Conservation (phyloP, 23 red algal genomes). For the Chondrus crispus region DNA sequence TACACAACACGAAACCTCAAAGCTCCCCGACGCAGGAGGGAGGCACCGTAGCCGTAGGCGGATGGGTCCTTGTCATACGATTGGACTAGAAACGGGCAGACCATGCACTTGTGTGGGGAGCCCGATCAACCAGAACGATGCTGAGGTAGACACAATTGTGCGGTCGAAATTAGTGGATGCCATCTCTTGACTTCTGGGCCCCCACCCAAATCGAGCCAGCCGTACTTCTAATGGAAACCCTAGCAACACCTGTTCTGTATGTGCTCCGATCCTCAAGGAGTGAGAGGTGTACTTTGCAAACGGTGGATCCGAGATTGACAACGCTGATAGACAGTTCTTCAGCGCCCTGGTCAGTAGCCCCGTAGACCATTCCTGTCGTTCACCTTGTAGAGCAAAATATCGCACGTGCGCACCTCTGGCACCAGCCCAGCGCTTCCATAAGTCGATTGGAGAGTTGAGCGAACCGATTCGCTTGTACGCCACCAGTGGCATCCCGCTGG, state of each 20-base stretch:
- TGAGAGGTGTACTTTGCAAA: background rate
- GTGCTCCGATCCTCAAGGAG: background rate
- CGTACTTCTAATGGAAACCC: background rate
- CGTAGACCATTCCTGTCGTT: background rate
- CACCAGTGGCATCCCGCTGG: background rate
- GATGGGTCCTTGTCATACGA: background rate
- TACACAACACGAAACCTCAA: background rate
- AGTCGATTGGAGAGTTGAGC: background rate
- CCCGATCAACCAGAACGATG: background rate
- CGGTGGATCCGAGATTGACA: background rate
- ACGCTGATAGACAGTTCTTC: background rate
- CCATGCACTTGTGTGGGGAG: too few species aligned
- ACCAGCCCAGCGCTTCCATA: background rate
- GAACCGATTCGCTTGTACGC: background rate
- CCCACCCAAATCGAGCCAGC: background rate
- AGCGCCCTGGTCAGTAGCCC: background rate
- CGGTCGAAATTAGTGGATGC: background rate
- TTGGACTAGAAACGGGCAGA: background rate
- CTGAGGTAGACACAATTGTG: background rate
- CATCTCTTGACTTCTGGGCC: background rate
- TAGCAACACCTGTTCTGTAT: slow-evolving; percentile 5
- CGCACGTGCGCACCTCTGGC: background rate
- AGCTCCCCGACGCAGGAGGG: background rate
- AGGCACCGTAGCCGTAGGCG: background rate
- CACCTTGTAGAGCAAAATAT: background rate